These are phyloP conservation scores for Cadophora gregata DNA, from an alignment of 2,329 filamentous ascomycete species.

Conservation along the genomic window DNA sequence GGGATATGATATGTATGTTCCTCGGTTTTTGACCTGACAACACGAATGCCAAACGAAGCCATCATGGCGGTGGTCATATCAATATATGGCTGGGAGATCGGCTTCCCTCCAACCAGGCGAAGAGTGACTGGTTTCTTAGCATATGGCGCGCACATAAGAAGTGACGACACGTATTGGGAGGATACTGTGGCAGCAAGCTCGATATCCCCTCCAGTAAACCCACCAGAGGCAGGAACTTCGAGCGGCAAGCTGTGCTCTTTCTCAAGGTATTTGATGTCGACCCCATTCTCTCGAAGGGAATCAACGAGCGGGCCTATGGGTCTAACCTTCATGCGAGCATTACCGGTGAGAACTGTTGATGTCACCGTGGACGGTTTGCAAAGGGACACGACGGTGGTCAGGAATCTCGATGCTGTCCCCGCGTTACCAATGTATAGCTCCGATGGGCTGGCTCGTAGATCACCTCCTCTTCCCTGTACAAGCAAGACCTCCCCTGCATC, in stretches of 20 bases:
- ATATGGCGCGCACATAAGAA: conserved; percentile 96
- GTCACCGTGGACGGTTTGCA: conserved; percentile 69
- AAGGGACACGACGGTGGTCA: conserved; percentile 89
- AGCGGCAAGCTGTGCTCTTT: conserved; percentile 84
- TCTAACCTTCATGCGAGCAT: conserved; percentile 93
- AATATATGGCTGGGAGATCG: conserved; percentile 96
- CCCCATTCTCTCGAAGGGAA: conserved; percentile 84
- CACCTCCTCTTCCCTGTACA: conserved; percentile 89
- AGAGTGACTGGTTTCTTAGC: conserved; percentile 93
- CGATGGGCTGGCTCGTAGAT: conserved; percentile 74
- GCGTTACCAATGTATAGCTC: conserved; percentile 95
- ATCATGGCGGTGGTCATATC: conserved; percentile 99
- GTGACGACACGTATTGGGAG: conserved; percentile 97
- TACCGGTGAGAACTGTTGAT: conserved; percentile 86
- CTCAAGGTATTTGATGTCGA: conserved; percentile 86
- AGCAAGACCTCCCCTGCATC: conserved; percentile 91
- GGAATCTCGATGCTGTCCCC: conserved; percentile 91
- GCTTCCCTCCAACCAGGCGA: conserved; percentile 91
- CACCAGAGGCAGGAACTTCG: conserved; percentile 79
- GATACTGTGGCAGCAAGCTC: conserved; percentile 94
- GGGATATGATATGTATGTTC: conserved; percentile 95
- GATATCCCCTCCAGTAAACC: conserved; percentile 85
- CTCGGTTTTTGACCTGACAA: conserved; percentile 77
- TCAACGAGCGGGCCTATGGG: conserved; percentile 94
- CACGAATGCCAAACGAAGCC: conserved; percentile 84